Conservation (phyloP, 306 rosid genomes). For the Macrotyloma uniflorum region DNA sequence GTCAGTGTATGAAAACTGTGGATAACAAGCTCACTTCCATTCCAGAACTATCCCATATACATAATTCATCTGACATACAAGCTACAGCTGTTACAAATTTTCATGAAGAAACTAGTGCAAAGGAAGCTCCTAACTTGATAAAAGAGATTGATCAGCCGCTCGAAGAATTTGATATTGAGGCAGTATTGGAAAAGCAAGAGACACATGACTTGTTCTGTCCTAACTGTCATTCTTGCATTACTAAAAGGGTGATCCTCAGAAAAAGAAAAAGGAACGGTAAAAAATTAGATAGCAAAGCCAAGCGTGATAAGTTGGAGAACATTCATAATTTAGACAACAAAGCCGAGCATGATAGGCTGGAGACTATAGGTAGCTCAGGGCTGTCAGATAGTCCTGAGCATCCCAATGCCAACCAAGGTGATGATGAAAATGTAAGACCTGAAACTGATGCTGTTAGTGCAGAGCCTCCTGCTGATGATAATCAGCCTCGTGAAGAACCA, state of each 20-base stretch:
- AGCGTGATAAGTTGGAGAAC: constrained; percentile 32
- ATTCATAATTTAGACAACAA: constrained; percentile 10
- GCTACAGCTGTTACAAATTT: not conserved
- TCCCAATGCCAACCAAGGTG: constrained; percentile 25
- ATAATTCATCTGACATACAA: constrained; percentile 28
- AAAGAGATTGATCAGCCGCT: constrained; percentile 35
- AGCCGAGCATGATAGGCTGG: constrained; percentile 29
- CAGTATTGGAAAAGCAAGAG: constrained; percentile 57
- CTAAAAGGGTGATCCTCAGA: constrained; percentile 57
- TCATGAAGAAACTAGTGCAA: constrained; percentile 16
- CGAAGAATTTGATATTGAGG: constrained; percentile 52
- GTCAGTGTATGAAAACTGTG: constrained; percentile 3
- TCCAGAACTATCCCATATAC: constrained; percentile 23
- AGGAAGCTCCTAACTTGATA: constrained; percentile 32
- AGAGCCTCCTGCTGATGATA: constrained; percentile 28
- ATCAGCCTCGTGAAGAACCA: constrained; percentile 35
- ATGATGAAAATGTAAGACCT: constrained; percentile 12
- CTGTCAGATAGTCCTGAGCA: constrained; percentile 5
- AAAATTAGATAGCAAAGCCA: not conserved
- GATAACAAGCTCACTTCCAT: constrained; percentile 2
- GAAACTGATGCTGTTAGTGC: constrained; percentile 19
- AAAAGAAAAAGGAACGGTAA: constrained; percentile 48
- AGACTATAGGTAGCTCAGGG: not conserved
- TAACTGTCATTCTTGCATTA: constrained; percentile 56
- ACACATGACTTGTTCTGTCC: constrained; percentile 61